phyloP scores from a whole-genome alignment of 768 basidiomycete species.

The Lepiota venenata region DNA sequence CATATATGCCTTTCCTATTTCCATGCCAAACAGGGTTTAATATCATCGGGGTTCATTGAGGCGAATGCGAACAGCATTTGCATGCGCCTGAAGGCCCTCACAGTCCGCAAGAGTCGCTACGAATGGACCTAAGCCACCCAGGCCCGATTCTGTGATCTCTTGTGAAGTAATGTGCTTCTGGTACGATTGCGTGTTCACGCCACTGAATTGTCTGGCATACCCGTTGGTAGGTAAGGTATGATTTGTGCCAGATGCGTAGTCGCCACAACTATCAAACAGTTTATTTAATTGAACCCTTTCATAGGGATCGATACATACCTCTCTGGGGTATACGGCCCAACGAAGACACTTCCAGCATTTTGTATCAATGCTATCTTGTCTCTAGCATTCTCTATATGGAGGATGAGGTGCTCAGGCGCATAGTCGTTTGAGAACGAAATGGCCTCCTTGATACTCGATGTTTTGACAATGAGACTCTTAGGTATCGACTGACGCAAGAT shows the following conservation, averaged over 20 bases:
- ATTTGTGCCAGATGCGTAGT: constrained; percentile 98
- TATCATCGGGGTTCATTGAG: constrained; percentile 29
- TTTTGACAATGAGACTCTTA: constrained; percentile 87
- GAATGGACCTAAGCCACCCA: constrained; percentile 77
- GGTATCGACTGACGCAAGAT: constrained; percentile 87
- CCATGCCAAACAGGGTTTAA: neutral
- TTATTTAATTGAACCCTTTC: constrained; percentile 5
- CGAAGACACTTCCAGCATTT: constrained; percentile 96
- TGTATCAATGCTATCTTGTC: constrained; percentile 62
- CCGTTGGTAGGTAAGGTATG: constrained; percentile 97
- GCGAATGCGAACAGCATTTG: constrained; percentile 91
- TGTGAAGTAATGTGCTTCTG: constrained; percentile 99
- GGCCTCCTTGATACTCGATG: constrained; percentile 65
- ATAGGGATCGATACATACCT: constrained; percentile 51
- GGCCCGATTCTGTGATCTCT: constrained; percentile 77
- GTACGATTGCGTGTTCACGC: constrained; percentile 96
- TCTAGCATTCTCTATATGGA: constrained; percentile 79
- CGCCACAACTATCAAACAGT: constrained; percentile 71
- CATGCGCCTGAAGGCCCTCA: constrained; percentile 93
- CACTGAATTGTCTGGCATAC: constrained; percentile 97
- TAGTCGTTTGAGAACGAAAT: constrained; percentile 94
- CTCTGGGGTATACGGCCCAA: constrained; percentile 93
- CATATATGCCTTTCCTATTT: constrained; percentile 13
- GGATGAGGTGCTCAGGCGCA: constrained; percentile 95
- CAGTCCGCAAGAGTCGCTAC: constrained; percentile 91